Base-by-base conservation (phyloP, 2,329 filamentous ascomycete genomes). In the Aspergillus sp. region DNA sequence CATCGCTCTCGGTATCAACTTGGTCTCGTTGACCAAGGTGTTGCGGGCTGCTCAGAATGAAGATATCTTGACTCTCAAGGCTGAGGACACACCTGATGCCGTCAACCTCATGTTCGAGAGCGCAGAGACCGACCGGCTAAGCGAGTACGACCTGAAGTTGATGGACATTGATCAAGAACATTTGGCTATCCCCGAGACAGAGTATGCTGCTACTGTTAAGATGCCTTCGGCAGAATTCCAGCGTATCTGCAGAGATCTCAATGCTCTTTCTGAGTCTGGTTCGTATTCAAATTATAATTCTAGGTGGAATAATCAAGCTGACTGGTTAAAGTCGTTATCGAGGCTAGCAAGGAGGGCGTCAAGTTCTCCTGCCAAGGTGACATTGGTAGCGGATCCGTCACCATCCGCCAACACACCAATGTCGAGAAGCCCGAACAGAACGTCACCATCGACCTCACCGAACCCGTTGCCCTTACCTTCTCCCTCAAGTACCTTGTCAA, bases 141-240 rank as follows among this genome's bases (percentile, higher is more conserved):
- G 88, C 80, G 94, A 98, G 77, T 98, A 98, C 70, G 93, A 98
- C 71, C 87, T 98, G 72, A 98, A 98, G 80, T 83, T 98, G 68
- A 98, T 98, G 93, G 93, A 98, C 69, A 98, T 98, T 69, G 93
- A 98, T 73, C 94, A 98, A 76, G 93, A 98, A 79, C 93, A 98
- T 70, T 76, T 98, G 71, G 93, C 93, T 51, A 98, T 98, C 60
- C 93, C 93, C 11, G 91, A 98, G 61, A 98, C 94, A n/a, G 93
- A 98, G 63, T 98, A 98, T 65, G 86, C 90, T 33, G 87, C 93
- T 38, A 93, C 87, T 12, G 88, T 98, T 53, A 76, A 80, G 43
- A 90, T 98, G 88, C 91, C 93, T 10, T 82, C 87, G 30, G 68
- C 76, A 38, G 93, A 98, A 72, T 97, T 98, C 73, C 86, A 88